Percentiles rank a stretch among this genome's conserved stretches.
phyloP scores from a whole-genome alignment of 257 asterid species.

The Solanum paucissectum region DNA sequence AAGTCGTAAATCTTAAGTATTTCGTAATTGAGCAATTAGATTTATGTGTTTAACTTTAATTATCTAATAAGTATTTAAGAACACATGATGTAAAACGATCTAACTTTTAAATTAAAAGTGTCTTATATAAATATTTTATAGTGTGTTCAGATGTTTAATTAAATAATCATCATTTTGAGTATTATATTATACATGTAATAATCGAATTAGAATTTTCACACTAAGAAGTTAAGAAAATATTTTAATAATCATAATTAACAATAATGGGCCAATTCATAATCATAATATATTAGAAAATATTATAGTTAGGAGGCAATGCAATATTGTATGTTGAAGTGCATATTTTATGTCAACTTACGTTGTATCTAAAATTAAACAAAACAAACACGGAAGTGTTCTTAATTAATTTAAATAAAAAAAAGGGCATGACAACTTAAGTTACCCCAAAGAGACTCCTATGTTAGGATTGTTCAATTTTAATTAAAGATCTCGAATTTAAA shows the following conservation, averaged over 20 bases:
- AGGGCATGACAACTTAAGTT: neutral
- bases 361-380: neutral
- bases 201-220: neutral
- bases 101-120: too few species aligned
- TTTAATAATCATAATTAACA: neutral
- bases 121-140: too few species aligned
- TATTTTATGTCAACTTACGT: neutral
- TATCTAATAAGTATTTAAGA: neutral
- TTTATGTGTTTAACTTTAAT: neutral
- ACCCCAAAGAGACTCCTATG: neutral
- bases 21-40: too few species aligned
- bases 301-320: neutral
- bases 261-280: neutral
- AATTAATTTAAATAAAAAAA: neutral
- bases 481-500: too few species aligned
- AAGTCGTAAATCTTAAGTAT: neutral
- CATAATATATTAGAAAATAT: neutral
- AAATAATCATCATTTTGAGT: too few species aligned
- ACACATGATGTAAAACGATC: neutral
- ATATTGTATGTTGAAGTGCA: neutral
- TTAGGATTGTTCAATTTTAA: fast-evolving
- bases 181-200: neutral
- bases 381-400: neutral
- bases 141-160: fast-evolving
- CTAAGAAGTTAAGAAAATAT: neutral